phyloP scores from a whole-genome alignment of 2,329 filamentous ascomycete species.

The Helotiales sp. region DNA sequence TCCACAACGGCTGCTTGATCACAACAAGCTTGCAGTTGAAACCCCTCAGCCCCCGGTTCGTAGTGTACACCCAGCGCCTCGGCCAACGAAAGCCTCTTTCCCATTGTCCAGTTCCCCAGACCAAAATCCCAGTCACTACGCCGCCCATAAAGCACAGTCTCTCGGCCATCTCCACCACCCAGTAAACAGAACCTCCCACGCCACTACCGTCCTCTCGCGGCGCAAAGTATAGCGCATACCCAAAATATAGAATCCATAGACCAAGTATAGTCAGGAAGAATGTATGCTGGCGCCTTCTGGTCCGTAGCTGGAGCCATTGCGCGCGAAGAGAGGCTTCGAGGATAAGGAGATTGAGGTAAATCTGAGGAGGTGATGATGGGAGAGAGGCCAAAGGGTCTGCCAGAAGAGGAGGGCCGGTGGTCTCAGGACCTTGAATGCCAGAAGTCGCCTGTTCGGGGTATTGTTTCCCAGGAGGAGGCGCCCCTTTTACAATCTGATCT shows the following conservation, averaged over 20 bases:
- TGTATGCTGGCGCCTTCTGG: slow-evolving; percentile 86
- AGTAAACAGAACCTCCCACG: slow-evolving; percentile 92
- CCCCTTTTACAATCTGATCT: slow-evolving; percentile 92
- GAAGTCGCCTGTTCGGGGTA: slow-evolving; percentile 44
- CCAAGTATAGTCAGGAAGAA: slow-evolving; percentile 85
- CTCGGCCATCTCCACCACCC: slow-evolving; percentile 88
- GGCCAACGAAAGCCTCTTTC: slow-evolving; percentile 95
- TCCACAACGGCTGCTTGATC: slow-evolving; percentile 80
- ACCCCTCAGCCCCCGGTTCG: slow-evolving; percentile 85
- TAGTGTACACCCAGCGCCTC: slow-evolving; percentile 83
- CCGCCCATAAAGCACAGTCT: slow-evolving; percentile 92
- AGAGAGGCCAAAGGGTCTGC: slow-evolving; percentile 43
- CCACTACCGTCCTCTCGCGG: slow-evolving; percentile 93
- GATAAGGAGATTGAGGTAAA: slow-evolving; percentile 97
- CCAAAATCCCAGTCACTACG: slow-evolving; percentile 80
- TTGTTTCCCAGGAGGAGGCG: slow-evolving; percentile 65
- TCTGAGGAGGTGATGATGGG: slow-evolving; percentile 52
- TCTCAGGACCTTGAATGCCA: slow-evolving; percentile 44
- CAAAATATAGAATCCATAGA: slow-evolving; percentile 82
- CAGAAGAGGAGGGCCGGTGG: slow-evolving; percentile 42
- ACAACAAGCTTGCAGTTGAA: slow-evolving; percentile 98
- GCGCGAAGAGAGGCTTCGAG: slow-evolving; percentile 92
- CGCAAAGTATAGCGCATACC: slow-evolving; percentile 90
- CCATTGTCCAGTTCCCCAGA: slow-evolving; percentile 97
- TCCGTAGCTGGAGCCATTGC: slow-evolving; percentile 89